Evolutionary conservation across 2,329 filamentous ascomycete species (phyloP).

Genomic region (Gnomoniopsis sp.): DNA sequence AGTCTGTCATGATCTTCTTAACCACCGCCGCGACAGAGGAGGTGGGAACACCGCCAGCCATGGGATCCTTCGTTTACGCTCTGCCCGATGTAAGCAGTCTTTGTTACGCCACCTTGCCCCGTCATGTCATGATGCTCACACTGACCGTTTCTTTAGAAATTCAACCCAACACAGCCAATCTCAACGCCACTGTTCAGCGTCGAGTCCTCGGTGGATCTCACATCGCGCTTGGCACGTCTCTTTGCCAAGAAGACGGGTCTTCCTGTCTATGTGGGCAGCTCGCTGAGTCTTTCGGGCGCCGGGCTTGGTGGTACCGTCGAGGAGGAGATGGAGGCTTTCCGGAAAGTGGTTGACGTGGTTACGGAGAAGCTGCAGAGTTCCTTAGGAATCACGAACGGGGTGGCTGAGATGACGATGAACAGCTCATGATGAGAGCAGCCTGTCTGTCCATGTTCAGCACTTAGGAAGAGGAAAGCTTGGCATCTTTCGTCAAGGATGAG

Average conservation of each 20-base stretch:
- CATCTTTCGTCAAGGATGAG: background rate
- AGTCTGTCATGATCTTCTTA: slow-evolving; percentile 58
- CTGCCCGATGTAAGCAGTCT: slow-evolving; percentile 71
- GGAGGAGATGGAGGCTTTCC: slow-evolving; percentile 90
- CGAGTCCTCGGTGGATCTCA: slow-evolving; percentile 78
- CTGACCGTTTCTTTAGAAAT: slow-evolving; percentile 34
- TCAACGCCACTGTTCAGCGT: slow-evolving; percentile 77
- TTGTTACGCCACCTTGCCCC: background rate
- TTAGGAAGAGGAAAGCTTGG: background rate
- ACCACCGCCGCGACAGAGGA: slow-evolving; percentile 56
- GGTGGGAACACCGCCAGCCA: slow-evolving; percentile 44
- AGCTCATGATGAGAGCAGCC: slow-evolving; percentile 6
- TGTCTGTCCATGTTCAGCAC: background rate
- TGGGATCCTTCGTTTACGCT: slow-evolving; percentile 93
- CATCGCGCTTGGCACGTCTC: slow-evolving; percentile 78
- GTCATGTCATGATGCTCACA: background rate
- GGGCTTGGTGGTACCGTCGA: slow-evolving; percentile 79
- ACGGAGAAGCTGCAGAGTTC: slow-evolving; percentile 47
- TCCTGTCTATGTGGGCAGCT: slow-evolving; percentile 89
- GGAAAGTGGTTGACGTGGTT: slow-evolving; percentile 68
- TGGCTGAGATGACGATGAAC: slow-evolving; percentile 12
- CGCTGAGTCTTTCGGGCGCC: slow-evolving; percentile 70
- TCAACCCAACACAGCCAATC: slow-evolving; percentile 59
- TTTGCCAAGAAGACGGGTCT: slow-evolving; percentile 68
- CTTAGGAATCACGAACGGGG: slow-evolving; percentile 23